Evolutionary conservation across 106 monocot genomes (phyloP), one percentile per base, ranked within the genome.

Genomic region (Acanthochlamys bracteata): DNA sequence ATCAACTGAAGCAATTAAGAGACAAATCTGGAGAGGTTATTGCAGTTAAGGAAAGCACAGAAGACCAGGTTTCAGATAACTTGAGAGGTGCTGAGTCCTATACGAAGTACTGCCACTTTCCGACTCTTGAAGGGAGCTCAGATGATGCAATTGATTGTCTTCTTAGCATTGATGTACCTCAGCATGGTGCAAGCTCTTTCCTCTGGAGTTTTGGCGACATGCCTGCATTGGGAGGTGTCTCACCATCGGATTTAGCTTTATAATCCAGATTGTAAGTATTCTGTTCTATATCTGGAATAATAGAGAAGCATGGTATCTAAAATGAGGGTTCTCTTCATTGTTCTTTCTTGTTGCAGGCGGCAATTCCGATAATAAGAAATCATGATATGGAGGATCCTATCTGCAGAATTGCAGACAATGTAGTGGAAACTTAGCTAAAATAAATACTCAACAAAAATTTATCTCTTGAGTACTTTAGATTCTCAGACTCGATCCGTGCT

Each of bases 171-270:
- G 80, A 71, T 42, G 19, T 58, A 13, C 45, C 40, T 20, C 67
- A 72, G 59, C 76, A 73, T 52, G 25, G 55, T n/a, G 62, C 59
- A 14, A 75, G 41, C 33, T 15, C 61, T 11, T 22, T 81, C 4
- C 67, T 76, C 9, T 81, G 81, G 81, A 69, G 72, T 76, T 81
- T 76, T 19, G 75, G 76, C 19, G 81, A 81, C 59, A 55, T 76
- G 52, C 81, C 74, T 12, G 53, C 62, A 25, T 0, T 26, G 24
- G 69, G 60, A 45, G 12, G 26, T 42, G 42, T 47, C 23, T n/a
- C 33, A 33, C 6, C 33, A 33, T 33, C 4, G 33, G 6, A 6
- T n/a, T 16, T 19, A 14, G 59, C 49, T 8, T 60, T 60, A 43
- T 69, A 41, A 59, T 2, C 49, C 33, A 33, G 10, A 49, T 49